A percentile compares a stretch with the other conserved stretches of the same genome.
phyloP scores from a whole-genome alignment of 78 protist species.

The Dictyostelium citrinum region DNA sequence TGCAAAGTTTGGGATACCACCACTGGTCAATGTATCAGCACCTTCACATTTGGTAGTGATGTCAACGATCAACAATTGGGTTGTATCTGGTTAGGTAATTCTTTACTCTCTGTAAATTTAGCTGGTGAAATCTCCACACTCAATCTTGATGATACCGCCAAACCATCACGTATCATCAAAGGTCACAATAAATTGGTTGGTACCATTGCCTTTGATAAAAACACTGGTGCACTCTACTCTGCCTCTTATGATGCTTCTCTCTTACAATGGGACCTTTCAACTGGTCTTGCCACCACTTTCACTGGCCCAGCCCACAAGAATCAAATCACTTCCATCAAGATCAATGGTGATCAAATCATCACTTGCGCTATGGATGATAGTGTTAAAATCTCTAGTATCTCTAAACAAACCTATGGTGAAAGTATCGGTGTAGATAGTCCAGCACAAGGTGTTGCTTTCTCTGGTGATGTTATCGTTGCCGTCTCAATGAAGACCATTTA shows the following conservation, averaged over 20 bases:
- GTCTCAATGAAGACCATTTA: conserved; percentile 58
- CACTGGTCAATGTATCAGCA: conserved; percentile 58
- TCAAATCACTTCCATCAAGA: conserved; percentile 57
- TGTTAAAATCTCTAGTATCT: conserved; percentile 45
- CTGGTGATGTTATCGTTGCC: conserved; percentile 70
- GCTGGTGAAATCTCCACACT: conserved; percentile 83
- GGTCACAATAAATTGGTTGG: conserved; percentile 91
- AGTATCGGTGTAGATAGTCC: conserved; percentile 56
- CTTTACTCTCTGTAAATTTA: conserved; percentile 81
- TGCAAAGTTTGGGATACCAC: conserved; percentile 85
- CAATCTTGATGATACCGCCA: conserved; percentile 39
- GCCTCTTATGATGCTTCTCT: conserved; percentile 67
- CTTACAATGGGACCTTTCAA: conserved; percentile 72
- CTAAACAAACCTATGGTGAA: conserved; percentile 41
- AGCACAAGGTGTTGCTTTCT: conserved; percentile 39
- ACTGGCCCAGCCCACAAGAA: conserved; percentile 79
- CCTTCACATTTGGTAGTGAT: conserved; percentile 55
- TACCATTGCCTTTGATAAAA: conserved; percentile 69
- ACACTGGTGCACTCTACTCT: conserved; percentile 55
- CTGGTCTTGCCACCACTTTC: conserved; percentile 57
- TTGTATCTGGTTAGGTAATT: conserved; percentile 85
- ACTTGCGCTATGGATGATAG: conserved; percentile 83
- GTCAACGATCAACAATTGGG: conserved; percentile 90
- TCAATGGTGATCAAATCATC: conserved; percentile 53
- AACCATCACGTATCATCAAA: conserved; percentile 68